Conservation (phyloP, 768 basidiomycete species). For the Suillus ampliporus region DNA sequence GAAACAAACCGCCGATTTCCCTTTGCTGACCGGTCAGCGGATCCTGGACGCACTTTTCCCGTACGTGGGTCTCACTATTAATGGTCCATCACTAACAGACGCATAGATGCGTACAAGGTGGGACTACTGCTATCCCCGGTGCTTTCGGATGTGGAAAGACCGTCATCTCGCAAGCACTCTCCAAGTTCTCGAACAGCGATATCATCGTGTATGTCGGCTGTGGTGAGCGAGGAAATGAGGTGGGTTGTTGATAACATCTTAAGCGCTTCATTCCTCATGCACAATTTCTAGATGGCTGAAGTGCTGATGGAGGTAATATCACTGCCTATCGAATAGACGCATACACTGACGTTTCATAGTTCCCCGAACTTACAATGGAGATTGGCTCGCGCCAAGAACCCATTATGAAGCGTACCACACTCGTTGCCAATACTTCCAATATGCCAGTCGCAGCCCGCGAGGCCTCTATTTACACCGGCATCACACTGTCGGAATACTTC, state of each 20-base stretch:
- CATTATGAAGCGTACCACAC: conserved; percentile 99
- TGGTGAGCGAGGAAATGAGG: conserved; percentile 98
- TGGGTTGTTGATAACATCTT: conserved; percentile 39
- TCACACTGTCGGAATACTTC: conserved; percentile 99
- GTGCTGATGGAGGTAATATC: conserved; percentile 90
- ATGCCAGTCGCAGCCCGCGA: conserved; percentile 99
- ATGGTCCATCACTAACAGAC: conserved; percentile 8
- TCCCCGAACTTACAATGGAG: conserved; percentile 94
- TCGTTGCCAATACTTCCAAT: conserved; percentile 99
- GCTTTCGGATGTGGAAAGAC: conserved; percentile 99
- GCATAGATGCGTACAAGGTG: conserved; percentile 89
- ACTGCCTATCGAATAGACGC: neutral
- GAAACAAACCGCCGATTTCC: conserved; percentile 91
- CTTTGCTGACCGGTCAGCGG: conserved; percentile 94
- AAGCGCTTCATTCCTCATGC: conserved; percentile 46
- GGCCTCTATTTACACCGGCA: conserved; percentile 99
- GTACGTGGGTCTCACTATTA: conserved; percentile 47
- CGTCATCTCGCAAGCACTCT: conserved; percentile 97
- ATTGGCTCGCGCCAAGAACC: conserved; percentile 93
- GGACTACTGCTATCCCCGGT: conserved; percentile 96
- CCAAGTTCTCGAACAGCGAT: conserved; percentile 99
- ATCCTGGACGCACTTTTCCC: conserved; percentile 98
- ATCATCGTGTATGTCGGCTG: conserved; percentile 99
- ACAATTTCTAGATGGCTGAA: conserved; percentile 81
- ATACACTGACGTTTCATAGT: conserved; percentile 41